Conservation (phyloP, 192 early-diverging fungal genomes). For the Powellomyces hirtus region DNA sequence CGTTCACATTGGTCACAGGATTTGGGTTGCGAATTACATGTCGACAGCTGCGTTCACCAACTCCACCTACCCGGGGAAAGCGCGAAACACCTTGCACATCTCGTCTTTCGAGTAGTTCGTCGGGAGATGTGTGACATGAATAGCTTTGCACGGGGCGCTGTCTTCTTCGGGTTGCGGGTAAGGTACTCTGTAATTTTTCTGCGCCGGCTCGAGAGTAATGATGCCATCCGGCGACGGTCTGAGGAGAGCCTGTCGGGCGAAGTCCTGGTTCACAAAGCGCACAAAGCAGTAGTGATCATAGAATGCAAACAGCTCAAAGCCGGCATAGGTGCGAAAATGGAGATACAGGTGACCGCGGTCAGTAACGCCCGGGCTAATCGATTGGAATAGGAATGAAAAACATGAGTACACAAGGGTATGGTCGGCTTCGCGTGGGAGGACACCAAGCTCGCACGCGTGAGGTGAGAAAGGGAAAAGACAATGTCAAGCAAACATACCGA, state of each 20-base stretch:
- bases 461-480: not conserved
- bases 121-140: slow-evolving; percentile 37
- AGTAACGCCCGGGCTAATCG: slow-evolving; percentile 26
- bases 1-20: no score
- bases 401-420: no score
- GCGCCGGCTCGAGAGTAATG: slow-evolving; percentile 30
- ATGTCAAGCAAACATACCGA: not conserved
- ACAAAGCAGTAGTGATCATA: slow-evolving; percentile 40
- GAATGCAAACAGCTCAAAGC: slow-evolving; percentile 37
- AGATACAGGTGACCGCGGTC: slow-evolving; percentile 34
- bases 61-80: slow-evolving; percentile 29
- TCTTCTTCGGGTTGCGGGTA: slow-evolving; percentile 39
- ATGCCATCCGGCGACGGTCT: slow-evolving; percentile 16
- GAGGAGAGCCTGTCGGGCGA: slow-evolving; percentile 12
- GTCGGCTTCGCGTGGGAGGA: no score
- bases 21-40: no score
- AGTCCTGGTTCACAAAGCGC: slow-evolving; percentile 15
- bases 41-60: no score
- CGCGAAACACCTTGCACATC: slow-evolving; percentile 31
- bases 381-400: no score
- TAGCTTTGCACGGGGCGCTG: slow-evolving; percentile 9
- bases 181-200: slow-evolving; percentile 29
- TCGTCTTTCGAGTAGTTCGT: slow-evolving; percentile 36
- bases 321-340: slow-evolving; percentile 30
- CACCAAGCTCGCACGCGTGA: no score